Conservation (phyloP, 2,329 filamentous ascomycete species). For the Aspergillus sp. region DNA sequence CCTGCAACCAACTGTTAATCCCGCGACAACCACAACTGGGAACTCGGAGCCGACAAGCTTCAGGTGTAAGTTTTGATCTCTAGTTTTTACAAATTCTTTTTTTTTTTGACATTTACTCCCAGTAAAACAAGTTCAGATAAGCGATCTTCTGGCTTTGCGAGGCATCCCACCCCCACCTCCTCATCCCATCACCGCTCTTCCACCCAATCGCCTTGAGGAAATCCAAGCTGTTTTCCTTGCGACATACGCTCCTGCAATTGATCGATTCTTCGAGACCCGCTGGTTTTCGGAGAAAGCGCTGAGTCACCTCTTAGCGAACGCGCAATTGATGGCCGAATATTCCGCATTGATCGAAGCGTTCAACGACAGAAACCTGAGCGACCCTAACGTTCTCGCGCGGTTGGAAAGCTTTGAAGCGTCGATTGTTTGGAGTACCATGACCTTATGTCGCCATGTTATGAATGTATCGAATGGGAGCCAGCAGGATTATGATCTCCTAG, state of each 20-base stretch:
- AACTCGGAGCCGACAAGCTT: slow-evolving; percentile 45
- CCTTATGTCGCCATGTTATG: slow-evolving; percentile 49
- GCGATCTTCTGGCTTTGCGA: slow-evolving; percentile 68
- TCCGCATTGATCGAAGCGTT: slow-evolving; percentile 60
- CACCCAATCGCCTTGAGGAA: slow-evolving; percentile 58
- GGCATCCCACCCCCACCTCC: slow-evolving; percentile 59
- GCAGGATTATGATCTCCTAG: slow-evolving; percentile 59
- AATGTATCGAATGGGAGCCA: slow-evolving; percentile 36
- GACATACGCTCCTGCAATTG: slow-evolving; percentile 72
- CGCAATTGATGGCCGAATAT: slow-evolving; percentile 64
- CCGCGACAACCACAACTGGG: slow-evolving; percentile 22
- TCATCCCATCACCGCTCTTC: slow-evolving; percentile 49
- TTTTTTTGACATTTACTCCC: slow-evolving; percentile 43
- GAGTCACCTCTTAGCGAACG: slow-evolving; percentile 54
- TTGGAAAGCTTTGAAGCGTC: slow-evolving; percentile 57
- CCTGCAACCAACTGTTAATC: slow-evolving; percentile 26
- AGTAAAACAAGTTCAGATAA: slow-evolving; percentile 69
- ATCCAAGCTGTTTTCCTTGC: slow-evolving; percentile 71
- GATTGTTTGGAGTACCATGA: slow-evolving; percentile 60
- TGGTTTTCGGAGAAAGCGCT: slow-evolving; percentile 70
- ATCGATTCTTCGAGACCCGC: slow-evolving; percentile 74
- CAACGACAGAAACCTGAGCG: slow-evolving; percentile 35
- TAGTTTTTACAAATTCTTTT: background rate
- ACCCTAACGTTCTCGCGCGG: slow-evolving; percentile 38
- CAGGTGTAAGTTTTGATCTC: slow-evolving; percentile 45